Percentiles rank a stretch among this genome's conserved stretches.
These are phyloP conservation scores for Pilobolus umbonatus DNA, from an alignment of 192 early-diverging fungal genomes.

Conservation along the genomic window DNA sequence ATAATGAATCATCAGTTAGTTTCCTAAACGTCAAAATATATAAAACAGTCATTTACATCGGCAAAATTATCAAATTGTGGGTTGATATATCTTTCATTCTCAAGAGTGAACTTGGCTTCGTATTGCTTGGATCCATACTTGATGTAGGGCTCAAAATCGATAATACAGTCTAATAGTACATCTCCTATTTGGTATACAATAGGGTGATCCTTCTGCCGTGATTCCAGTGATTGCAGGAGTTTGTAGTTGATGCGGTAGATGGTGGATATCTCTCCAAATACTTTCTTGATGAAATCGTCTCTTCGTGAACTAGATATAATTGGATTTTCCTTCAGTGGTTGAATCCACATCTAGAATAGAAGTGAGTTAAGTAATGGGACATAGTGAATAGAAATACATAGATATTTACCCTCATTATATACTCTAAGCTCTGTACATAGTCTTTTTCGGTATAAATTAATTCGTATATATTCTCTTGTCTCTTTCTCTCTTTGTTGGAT, in stretches of 20 bases:
- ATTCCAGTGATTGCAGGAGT: slow-evolving; percentile 46
- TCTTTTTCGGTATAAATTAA: slow-evolving; percentile 74
- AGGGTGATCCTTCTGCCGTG: slow-evolving; percentile 52
- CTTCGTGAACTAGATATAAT: slow-evolving; percentile 61
- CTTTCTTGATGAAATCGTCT: slow-evolving; percentile 69
- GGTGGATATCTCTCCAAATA: slow-evolving; percentile 70
- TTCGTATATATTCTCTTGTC: slow-evolving; percentile 83
- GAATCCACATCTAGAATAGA: slow-evolving; percentile 52
- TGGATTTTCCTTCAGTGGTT: slow-evolving; percentile 55
- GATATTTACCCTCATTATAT: slow-evolving; percentile 53
- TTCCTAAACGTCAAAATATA: slow-evolving; percentile 8
- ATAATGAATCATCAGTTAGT: slow-evolving; percentile 3
- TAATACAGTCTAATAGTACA: slow-evolving; percentile 55
- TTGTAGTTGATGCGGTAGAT: slow-evolving; percentile 52
- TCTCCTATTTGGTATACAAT: slow-evolving; percentile 73
- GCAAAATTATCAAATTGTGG: slow-evolving; percentile 67
- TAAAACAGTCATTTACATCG: slow-evolving; percentile 48
- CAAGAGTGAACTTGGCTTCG: slow-evolving; percentile 77
- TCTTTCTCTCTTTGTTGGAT: slow-evolving; percentile 59
- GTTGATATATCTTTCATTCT: slow-evolving; percentile 70
- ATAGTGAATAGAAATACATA: neutral
- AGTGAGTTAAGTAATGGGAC: neutral
- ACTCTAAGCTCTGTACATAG: slow-evolving; percentile 72
- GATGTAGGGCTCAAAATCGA: slow-evolving; percentile 69
- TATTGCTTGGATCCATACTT: slow-evolving; percentile 84